Evolutionary conservation across 768 basidiomycete species (phyloP).

Genomic region (Boletus bicolor): DNA sequence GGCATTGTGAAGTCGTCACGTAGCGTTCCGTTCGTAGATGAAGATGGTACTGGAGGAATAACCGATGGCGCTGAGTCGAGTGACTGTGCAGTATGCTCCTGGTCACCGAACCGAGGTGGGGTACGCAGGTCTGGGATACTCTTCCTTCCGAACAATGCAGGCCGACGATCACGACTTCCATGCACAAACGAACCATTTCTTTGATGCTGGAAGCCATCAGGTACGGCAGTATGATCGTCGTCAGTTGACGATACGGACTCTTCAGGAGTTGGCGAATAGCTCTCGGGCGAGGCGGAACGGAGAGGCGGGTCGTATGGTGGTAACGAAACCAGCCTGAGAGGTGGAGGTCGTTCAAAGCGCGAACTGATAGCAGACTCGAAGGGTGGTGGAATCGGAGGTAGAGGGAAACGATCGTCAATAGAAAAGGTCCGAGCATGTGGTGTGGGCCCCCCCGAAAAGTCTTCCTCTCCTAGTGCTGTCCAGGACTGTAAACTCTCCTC

Average conservation of each 20-base stretch:
- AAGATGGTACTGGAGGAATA: conserved; percentile 9
- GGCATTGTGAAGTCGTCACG: conserved; percentile 36
- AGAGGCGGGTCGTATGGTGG: conserved; percentile 41
- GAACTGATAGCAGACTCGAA: conserved; percentile 25
- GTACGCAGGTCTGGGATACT: conserved; percentile 82
- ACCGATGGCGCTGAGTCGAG: conserved; percentile 22
- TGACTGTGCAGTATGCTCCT: conserved; percentile 21
- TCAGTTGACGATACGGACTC: conserved; percentile 52
- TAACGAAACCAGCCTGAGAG: conserved; percentile 46
- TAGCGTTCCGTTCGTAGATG: conserved; percentile 12
- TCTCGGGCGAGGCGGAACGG: conserved; percentile 51
- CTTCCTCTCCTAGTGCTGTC: conserved; percentile 39
- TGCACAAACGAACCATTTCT: conserved; percentile 52
- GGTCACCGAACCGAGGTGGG: conserved; percentile 38
- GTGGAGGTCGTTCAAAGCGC: conserved; percentile 43
- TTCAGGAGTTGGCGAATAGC: conserved; percentile 54
- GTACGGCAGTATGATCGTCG: conserved; percentile 36
- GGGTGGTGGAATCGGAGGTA: conserved; percentile 27
- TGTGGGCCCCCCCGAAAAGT: conserved; percentile 37
- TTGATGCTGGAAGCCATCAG: conserved; percentile 35
- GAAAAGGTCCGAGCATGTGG: conserved; percentile 62
- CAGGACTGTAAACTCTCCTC: conserved; percentile 45
- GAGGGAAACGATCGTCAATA: conserved; percentile 54
- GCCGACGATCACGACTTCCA: conserved; percentile 35
- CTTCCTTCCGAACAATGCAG: conserved; percentile 59